These are phyloP conservation scores for Rhizopogon rudus DNA, from an alignment of 768 basidiomycete species.

Conservation along the genomic window DNA sequence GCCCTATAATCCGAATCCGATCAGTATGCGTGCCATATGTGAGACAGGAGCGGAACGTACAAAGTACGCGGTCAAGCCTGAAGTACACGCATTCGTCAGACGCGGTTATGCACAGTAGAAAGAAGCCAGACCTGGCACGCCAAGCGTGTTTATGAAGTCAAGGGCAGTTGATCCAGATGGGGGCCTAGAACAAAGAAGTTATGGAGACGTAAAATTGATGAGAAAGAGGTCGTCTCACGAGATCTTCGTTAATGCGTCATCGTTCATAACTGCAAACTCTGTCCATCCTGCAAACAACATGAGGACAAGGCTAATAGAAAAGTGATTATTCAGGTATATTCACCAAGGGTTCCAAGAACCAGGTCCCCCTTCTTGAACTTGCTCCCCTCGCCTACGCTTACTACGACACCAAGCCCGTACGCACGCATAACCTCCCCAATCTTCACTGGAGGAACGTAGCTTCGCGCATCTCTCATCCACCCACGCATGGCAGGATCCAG, in stretches of 20 bases:
- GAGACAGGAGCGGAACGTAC: constrained; percentile 35
- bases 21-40: constrained; percentile 2
- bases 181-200: constrained; percentile 30
- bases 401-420: constrained; percentile 58
- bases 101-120: not conserved
- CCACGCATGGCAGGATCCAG: constrained; percentile 89
- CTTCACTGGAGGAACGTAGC: constrained; percentile 65
- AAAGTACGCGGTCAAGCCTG: constrained; percentile 88
- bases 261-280: constrained; percentile 63
- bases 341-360: constrained; percentile 61
- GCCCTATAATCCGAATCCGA: constrained; percentile 44
- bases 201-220: not conserved
- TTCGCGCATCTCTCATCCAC: constrained; percentile 70
- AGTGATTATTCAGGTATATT: not conserved
- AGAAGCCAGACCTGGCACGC: constrained; percentile 53
- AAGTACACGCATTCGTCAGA: not conserved
- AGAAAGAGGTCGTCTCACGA: constrained; percentile 41
- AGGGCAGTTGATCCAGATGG: constrained; percentile 57
- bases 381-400: constrained; percentile 51
- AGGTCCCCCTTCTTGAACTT: constrained; percentile 60
- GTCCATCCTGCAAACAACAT: constrained; percentile 55
- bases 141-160: constrained; percentile 84
- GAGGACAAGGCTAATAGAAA: not conserved
- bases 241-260: constrained; percentile 45
- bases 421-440: constrained; percentile 82